Conservation (phyloP, 164 flowering plant genomes). For the Buxus sempervirens region DNA sequence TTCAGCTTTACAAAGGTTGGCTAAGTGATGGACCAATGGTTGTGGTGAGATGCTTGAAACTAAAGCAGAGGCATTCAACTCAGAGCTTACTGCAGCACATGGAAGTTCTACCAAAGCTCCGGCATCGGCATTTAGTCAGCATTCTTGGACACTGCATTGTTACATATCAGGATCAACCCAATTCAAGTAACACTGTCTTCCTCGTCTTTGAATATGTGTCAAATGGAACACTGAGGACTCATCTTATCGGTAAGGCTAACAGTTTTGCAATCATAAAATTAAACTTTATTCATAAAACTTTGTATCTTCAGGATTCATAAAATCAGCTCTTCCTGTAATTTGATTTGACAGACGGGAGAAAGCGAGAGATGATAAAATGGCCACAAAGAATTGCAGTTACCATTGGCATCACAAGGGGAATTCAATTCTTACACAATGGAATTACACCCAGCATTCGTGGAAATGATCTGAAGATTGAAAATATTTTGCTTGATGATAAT, state of each 20-base stretch:
- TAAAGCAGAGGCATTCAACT: slow-evolving; percentile 48
- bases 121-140: slow-evolving; percentile 78
- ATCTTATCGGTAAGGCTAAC: slow-evolving; percentile 52
- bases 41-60: slow-evolving; percentile 51
- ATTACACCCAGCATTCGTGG: slow-evolving; percentile 55
- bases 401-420: slow-evolving; percentile 70
- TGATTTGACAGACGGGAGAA: slow-evolving; percentile 49
- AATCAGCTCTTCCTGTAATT: neutral
- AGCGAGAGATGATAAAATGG: slow-evolving; percentile 69
- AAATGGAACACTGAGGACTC: slow-evolving; percentile 56
- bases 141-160: slow-evolving; percentile 79
- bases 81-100: slow-evolving; percentile 50
- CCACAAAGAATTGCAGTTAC: slow-evolving; percentile 67
- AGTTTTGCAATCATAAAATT: too few relatives aligned
- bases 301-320: neutral
- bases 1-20: slow-evolving; percentile 74
- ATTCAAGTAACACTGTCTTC: slow-evolving; percentile 42
- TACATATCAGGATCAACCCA: slow-evolving; percentile 45
- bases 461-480: slow-evolving; percentile 60
- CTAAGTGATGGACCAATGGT: slow-evolving; percentile 61
- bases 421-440: slow-evolving; percentile 77
- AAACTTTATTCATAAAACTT: neutral
- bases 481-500: slow-evolving; percentile 63
- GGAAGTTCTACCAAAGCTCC: slow-evolving; percentile 62
- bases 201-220: slow-evolving; percentile 58